Evolutionary conservation across 2,329 filamentous ascomycete species (phyloP).

Genomic region (Macrophomina tecta): DNA sequence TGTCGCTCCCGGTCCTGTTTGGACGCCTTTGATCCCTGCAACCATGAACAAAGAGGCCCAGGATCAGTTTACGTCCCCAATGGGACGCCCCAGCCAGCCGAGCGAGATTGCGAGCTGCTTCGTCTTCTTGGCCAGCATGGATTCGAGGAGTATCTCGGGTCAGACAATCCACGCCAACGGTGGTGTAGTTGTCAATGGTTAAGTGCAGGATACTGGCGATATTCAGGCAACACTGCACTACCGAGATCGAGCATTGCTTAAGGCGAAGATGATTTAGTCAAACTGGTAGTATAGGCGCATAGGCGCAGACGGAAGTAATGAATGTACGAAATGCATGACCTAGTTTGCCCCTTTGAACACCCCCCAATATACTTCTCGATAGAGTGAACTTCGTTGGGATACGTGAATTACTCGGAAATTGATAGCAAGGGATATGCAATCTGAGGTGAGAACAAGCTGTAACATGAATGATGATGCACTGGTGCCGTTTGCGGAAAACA

Average conservation of each 20-base stretch:
- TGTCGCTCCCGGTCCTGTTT: constrained; percentile 71
- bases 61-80: constrained; percentile 74
- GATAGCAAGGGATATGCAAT: no score
- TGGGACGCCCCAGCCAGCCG: constrained; percentile 79
- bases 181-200: constrained; percentile 44
- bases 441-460: no score
- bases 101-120: constrained; percentile 83
- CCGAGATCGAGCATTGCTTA: neutral
- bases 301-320: neutral
- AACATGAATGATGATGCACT: no score
- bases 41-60: constrained; percentile 75
- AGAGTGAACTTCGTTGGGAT: no score
- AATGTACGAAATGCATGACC: neutral
- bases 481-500: no score
- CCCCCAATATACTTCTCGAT: no score
- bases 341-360: neutral
- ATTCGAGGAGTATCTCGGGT: constrained; percentile 76
- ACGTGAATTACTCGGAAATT: no score
- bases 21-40: constrained; percentile 60
- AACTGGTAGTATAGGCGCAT: neutral
- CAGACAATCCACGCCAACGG: constrained; percentile 70
- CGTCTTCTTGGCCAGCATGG: constrained; percentile 77
- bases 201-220: constrained; percentile 12
- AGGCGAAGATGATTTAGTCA: neutral
- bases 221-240: neutral